A percentile compares a stretch with the other conserved stretches of the same genome.
Conservation (phyloP, 2,329 filamentous ascomycete genomes). For the Penicillium vulpinum region DNA sequence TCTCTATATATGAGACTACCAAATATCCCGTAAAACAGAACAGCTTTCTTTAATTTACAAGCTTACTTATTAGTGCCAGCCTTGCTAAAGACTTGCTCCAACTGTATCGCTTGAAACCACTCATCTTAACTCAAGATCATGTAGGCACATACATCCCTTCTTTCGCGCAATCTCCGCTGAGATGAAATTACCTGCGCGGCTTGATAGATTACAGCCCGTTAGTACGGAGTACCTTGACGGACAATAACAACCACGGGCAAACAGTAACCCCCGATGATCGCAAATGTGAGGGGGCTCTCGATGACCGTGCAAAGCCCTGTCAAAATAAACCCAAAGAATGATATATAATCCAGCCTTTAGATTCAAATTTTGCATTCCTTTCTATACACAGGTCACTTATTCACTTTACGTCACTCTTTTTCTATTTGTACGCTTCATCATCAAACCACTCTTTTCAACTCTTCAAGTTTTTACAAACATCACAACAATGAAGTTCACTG, state of each 20-base stretch:
- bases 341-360: constrained; percentile 26
- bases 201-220: constrained; percentile 2
- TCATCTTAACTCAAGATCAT: constrained; percentile 12
- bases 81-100: neutral
- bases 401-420: constrained; percentile 27
- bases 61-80: neutral
- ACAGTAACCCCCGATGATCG: constrained; percentile 14
- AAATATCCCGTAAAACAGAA: neutral
- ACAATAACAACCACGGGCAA: constrained; percentile 5
- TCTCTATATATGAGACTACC: neutral
- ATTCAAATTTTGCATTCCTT: neutral
- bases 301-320: constrained; percentile 13
- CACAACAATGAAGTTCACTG: constrained; percentile 40
- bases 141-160: constrained; percentile 17
- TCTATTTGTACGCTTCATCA: constrained; percentile 5
- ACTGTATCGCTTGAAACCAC: neutral
- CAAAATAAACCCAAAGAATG: constrained; percentile 10
- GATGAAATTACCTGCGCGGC: constrained; percentile 1
- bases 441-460: constrained; percentile 27
- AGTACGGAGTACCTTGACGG: constrained; percentile 9
- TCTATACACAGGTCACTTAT: constrained; percentile 22
- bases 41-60: neutral
- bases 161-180: constrained; percentile 3
- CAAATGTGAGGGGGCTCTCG: constrained; percentile 18
- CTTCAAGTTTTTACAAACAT: constrained; percentile 2